Conservation (phyloP, 2,329 filamentous ascomycete species). For the Aspergillus awamori region DNA sequence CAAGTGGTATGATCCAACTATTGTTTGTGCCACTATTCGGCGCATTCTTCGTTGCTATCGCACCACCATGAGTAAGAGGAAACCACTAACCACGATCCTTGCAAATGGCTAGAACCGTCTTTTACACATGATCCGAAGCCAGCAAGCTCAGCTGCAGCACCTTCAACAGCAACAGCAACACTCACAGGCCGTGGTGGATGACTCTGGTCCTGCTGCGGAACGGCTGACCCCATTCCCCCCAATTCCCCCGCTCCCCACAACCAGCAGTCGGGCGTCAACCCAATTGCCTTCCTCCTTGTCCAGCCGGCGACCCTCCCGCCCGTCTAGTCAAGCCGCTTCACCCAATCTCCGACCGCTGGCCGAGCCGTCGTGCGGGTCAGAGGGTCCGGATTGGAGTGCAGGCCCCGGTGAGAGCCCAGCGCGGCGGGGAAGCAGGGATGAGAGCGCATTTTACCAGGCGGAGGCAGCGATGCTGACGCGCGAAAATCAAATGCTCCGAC, state of each 20-base stretch:
- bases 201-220: constrained; percentile 48
- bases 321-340: constrained; percentile 41
- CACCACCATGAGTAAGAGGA: constrained; percentile 1
- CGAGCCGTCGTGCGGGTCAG: constrained; percentile 28
- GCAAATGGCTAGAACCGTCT: constrained; percentile 48
- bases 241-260: constrained; percentile 30
- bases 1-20: constrained; percentile 47
- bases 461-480: constrained; percentile 50
- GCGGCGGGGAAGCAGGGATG: constrained; percentile 48
- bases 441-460: constrained; percentile 51
- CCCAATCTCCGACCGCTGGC: constrained; percentile 39
- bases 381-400: constrained; percentile 31
- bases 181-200: constrained; percentile 43
- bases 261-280: constrained; percentile 38
- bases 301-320: constrained; percentile 38
- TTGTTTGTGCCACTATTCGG: constrained; percentile 7
- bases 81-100: constrained; percentile 12
- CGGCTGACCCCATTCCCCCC: constrained; percentile 44
- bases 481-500: constrained; percentile 53
- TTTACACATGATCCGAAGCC: constrained; percentile 53
- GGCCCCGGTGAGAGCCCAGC: constrained; percentile 30
- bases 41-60: background rate
- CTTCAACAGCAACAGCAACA: constrained; percentile 41
- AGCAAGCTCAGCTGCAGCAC: constrained; percentile 50
- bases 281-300: constrained; percentile 38